Evolutionary conservation across 805 yeast species (phyloP).

Genomic region (Isabelozyma rhagii): DNA sequence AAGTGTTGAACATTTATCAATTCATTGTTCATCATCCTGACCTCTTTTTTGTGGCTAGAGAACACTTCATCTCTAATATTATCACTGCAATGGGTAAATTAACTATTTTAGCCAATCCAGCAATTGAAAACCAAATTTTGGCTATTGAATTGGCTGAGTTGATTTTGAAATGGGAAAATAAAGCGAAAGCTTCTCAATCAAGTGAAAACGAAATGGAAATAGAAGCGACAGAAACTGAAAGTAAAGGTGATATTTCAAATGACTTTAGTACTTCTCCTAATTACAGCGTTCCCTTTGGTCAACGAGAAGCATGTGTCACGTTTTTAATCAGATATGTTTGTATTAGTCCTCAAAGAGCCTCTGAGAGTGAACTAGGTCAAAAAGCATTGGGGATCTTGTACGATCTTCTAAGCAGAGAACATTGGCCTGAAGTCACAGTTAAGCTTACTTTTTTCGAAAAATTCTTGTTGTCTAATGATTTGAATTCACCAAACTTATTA

Average conservation of each 20-base stretch:
- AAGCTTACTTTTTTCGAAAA: constrained; percentile 86
- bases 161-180: constrained; percentile 80
- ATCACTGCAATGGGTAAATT: constrained; percentile 91
- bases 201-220: constrained; percentile 6
- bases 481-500: constrained; percentile 61
- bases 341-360: constrained; percentile 77
- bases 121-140: constrained; percentile 74
- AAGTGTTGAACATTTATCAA: constrained; percentile 83
- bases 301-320: constrained; percentile 86
- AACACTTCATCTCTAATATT: constrained; percentile 83
- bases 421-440: constrained; percentile 89
- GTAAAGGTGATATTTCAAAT: constrained; percentile 6
- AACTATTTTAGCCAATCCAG: constrained; percentile 72
- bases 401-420: constrained; percentile 63
- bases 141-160: constrained; percentile 90
- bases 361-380: constrained; percentile 79
- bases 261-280: constrained; percentile 47
- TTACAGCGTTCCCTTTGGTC: constrained; percentile 68
- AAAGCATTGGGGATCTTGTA: constrained; percentile 78
- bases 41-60: constrained; percentile 80
- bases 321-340: constrained; percentile 86
- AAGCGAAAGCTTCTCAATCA: constrained; percentile 26
- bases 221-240: not conserved
- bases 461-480: constrained; percentile 74
- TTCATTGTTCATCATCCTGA: constrained; percentile 84